Conservation (phyloP, 441 rosid species). For the Pelargonium citronellum region DNA sequence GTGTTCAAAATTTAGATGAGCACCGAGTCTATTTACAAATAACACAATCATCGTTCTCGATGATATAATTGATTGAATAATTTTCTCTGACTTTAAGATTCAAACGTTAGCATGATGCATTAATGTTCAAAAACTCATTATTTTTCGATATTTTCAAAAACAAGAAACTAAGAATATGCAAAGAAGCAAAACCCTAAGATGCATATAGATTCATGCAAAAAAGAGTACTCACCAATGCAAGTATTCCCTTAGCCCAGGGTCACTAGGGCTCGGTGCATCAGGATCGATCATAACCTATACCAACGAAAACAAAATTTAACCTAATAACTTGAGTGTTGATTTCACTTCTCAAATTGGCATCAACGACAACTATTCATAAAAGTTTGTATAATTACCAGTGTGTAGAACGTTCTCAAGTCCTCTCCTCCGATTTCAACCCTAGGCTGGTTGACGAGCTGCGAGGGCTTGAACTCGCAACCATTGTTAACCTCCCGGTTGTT, state of each 20-base stretch:
- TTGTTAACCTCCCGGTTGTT: slow-evolving; percentile 48
- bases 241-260: slow-evolving; percentile 71
- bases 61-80: too few relatives aligned
- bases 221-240: slow-evolving; percentile 55
- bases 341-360: too few relatives aligned
- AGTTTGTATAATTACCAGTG: slow-evolving; percentile 40
- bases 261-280: slow-evolving; percentile 87
- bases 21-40: too few relatives aligned
- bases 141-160: too few relatives aligned
- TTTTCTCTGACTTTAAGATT: too few relatives aligned
- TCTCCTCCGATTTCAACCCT: slow-evolving; percentile 74
- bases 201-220: not conserved
- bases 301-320: not conserved
- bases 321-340: too few relatives aligned
- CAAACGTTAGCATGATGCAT: too few relatives aligned
- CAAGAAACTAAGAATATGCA: too few relatives aligned
- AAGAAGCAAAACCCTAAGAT: not conserved
- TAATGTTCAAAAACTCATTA: too few relatives aligned
- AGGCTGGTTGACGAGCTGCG: slow-evolving; percentile 58
- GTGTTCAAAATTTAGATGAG: too few relatives aligned
- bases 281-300: slow-evolving; percentile 87
- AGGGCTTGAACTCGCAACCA: slow-evolving; percentile 71
- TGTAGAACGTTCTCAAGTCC: slow-evolving; percentile 71
- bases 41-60: too few relatives aligned
- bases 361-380: not conserved